Evolutionary conservation across 352 stramenopile genomes (phyloP).

Genomic region (Elongisporangium undulatum): DNA sequence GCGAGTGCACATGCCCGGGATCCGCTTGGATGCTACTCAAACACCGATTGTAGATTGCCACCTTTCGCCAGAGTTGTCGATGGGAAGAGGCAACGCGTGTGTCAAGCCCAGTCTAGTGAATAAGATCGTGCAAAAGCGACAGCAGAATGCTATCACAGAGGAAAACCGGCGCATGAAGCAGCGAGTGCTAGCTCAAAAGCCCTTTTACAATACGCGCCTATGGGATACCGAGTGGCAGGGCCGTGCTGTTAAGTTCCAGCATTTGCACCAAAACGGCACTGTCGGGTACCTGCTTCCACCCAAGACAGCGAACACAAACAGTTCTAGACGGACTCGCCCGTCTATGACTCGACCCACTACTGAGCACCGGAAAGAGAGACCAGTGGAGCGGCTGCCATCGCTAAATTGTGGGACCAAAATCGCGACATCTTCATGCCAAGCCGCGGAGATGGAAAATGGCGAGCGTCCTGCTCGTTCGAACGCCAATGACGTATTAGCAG

Average conservation of each 20-base stretch:
- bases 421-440: background rate
- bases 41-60: conserved; percentile 75
- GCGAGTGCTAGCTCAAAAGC: conserved; percentile 48
- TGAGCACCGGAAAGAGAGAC: background rate
- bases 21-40: conserved; percentile 60
- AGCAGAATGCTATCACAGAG: conserved; percentile 48
- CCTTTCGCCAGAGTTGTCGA: conserved; percentile 56
- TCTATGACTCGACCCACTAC: conserved; percentile 2
- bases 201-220: conserved; percentile 65
- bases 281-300: conserved; percentile 59
- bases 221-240: conserved; percentile 75
- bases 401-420: background rate
- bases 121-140: conserved; percentile 37
- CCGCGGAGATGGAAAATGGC: background rate
- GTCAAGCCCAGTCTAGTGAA: conserved; percentile 68
- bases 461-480: no score
- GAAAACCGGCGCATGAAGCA: conserved; percentile 64
- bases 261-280: conserved; percentile 62
- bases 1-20: conserved; percentile 59
- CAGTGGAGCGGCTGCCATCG: background rate
- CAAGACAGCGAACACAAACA: conserved; percentile 15
- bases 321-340: conserved; percentile 1
- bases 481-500: conserved; percentile 5
- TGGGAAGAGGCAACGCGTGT: conserved; percentile 58
- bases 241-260: conserved; percentile 43